Base-by-base conservation (phyloP, 2,329 filamentous ascomycete species). In the Macrophomina tecta region DNA sequence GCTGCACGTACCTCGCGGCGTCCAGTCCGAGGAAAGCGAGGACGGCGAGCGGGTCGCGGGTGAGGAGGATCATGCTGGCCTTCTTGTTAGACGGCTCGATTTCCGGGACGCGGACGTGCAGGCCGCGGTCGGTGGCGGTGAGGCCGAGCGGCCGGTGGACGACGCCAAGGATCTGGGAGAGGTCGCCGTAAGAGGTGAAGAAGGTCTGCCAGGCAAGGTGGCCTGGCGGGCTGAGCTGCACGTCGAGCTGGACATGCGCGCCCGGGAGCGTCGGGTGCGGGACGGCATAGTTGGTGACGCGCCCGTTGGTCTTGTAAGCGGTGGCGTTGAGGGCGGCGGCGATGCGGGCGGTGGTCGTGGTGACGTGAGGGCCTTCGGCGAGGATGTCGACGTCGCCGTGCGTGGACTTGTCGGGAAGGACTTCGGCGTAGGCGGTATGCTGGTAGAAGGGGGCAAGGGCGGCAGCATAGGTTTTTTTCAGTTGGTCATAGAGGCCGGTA, bases 311-410 rank as follows among this genome's bases (percentile, higher is more conserved):
- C 66, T 58, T 40, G 69, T 52, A 66, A 72, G 64, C 2, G 71
- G 69, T 42, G 0, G 89, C 87, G 3, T 78, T 78, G 0, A 92
- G 76, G 0, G 79, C 72, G 4, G 68, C 67, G 1, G 75, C 76
- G 8, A 88, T 72, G 1, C 72, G 70, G 23, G 72, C 65, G 65
- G 74, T 70, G 23, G 71, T 69, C 16, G 74, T 55, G 7, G 52
- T 30, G 8, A 36, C 56, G 28, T 70, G 60, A 3, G 73, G 69
- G 7, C 61, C 68, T 65, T 72, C 79, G 1, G 92, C 83, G 1
- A 93, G 76, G 67, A 94, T 82, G 76, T 95, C 92, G 45, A 96
- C 80, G 70, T 95, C 92, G 23, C 92, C 92, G 72, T 87, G 85
- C 70, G 88, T 86, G 0, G 70, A 49, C 76, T 95, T 95, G 1